These are phyloP conservation scores for Exophiala calicioides DNA, from an alignment of 2,329 filamentous ascomycete genomes.

Conservation along the genomic window DNA sequence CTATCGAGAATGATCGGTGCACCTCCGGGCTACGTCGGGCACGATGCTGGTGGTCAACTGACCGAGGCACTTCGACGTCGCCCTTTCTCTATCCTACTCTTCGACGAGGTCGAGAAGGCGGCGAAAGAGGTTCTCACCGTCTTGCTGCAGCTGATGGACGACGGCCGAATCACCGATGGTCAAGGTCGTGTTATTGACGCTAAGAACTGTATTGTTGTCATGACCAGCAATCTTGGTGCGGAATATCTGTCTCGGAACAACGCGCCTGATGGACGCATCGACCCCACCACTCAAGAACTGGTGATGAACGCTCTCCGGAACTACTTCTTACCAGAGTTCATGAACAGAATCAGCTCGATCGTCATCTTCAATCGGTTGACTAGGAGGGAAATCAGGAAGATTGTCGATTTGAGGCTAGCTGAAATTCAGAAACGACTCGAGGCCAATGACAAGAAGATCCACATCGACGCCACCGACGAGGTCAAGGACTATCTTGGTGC, in stretches of 20 bases:
- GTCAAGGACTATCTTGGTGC: conserved; percentile 92
- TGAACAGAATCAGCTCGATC: conserved; percentile 93
- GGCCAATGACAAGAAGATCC: conserved; percentile 80
- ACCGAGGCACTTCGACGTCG: conserved; percentile 91
- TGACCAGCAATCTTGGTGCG: conserved; percentile 96
- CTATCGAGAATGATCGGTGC: conserved; percentile 97
- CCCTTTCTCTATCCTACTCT: conserved; percentile 95
- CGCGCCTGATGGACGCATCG: conserved; percentile 78
- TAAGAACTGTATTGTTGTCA: conserved; percentile 97
- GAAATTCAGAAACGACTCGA: conserved; percentile 93
- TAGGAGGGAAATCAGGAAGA: conserved; percentile 84
- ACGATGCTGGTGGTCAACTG: conserved; percentile 92
- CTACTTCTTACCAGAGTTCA: conserved; percentile 97
- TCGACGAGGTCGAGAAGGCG: conserved; percentile 98
- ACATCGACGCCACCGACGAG: conserved; percentile 77
- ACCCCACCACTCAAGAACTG: conserved; percentile 79
- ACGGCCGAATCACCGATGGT: conserved; percentile 96
- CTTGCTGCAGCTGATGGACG: conserved; percentile 98
- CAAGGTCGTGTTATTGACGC: conserved; percentile 94
- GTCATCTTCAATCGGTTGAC: conserved; percentile 99
- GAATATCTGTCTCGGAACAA: conserved; percentile 85
- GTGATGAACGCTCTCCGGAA: conserved; percentile 89
- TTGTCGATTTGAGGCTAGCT: conserved; percentile 82
- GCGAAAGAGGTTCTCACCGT: conserved; percentile 97
- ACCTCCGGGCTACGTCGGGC: conserved; percentile 93